Evolutionary conservation across 106 monocot genomes (phyloP), one percentile per base, ranked within the genome.

Genomic region (Agapanthus africanus): DNA sequence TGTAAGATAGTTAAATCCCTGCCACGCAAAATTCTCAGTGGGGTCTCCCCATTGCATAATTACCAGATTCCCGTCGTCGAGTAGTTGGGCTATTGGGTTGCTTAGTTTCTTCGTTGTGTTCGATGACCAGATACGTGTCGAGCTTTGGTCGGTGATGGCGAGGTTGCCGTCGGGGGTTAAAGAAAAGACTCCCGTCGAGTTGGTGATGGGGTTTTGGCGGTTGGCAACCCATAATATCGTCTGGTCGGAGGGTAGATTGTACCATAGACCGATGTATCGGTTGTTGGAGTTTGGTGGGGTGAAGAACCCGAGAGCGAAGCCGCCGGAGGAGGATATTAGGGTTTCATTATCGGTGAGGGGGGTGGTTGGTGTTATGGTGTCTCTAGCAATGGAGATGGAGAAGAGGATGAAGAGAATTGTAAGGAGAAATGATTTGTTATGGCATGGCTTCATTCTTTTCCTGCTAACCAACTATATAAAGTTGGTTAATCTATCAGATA

Each of bases 281-380:
- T 84, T 74, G 10, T 7, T 25, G 15, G 76, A 46, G 32, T 11
- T 63, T 6, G 54, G 36, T 9, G 79, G 79, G 33, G 7, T 46
- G 71, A 88, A 88, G 76, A 88, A 91, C 15, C 86, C 90, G 8
- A 91, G 64, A 4, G 54, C 80, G 47, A 84, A 91, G 66, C 31
- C 41, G 3, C 60, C 39, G 60, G 27, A n/a, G 18, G 73, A 46
- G 18, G 86, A 86, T 68, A 85, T 32, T 11, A 90, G 59, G 8
- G 66, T 79, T 19, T 90, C 68, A 49, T 59, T 68, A 19, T 71
- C 72, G 4, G 39, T 6, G 56, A 85, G 66, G n/a, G 71, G 50
- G 7, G 61, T 37, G 35, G 69, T 40, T 16, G 40, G 71, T 2
- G 35, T 30, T 3, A 85, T 63, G 60, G 70, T 73, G 59, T 68